Evolutionary conservation across 768 basidiomycete species (phyloP).

Genomic region (Heimioporus sp.): DNA sequence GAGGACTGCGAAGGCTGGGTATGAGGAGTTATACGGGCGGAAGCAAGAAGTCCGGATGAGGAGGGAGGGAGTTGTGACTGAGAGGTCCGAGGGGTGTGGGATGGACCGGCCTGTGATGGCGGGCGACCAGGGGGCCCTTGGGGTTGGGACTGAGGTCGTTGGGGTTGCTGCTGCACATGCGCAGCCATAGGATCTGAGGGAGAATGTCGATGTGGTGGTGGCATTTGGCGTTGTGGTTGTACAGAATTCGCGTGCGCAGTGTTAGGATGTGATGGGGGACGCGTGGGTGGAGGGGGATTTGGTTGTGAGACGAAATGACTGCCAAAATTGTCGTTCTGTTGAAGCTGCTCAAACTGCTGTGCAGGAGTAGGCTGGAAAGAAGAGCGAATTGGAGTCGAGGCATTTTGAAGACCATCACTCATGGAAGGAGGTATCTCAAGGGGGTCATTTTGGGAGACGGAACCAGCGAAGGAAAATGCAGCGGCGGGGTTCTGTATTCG

Average conservation of each 20-base stretch:
- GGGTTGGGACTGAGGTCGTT: slow-evolving; percentile 61
- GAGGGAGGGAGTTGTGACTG: slow-evolving; percentile 36
- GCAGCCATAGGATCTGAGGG: slow-evolving; percentile 45
- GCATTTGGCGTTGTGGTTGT: slow-evolving; percentile 29
- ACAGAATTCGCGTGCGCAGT: slow-evolving; percentile 29
- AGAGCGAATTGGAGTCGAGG: slow-evolving; percentile 36
- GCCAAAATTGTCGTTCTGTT: slow-evolving; percentile 34
- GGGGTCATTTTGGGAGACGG: slow-evolving; percentile 48
- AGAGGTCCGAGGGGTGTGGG: slow-evolving; percentile 46
- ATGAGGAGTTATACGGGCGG: slow-evolving; percentile 36
- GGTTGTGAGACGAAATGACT: slow-evolving; percentile 36
- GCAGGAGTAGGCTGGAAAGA: slow-evolving; percentile 58
- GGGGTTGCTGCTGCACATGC: slow-evolving; percentile 39
- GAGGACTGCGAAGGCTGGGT: slow-evolving; percentile 33
- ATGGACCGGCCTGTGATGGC: slow-evolving; percentile 47
- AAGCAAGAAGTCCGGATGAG: slow-evolving; percentile 22
- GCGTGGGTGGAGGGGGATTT: slow-evolving; percentile 39
- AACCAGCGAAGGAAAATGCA: slow-evolving; percentile 43
- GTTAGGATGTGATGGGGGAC: slow-evolving; percentile 45
- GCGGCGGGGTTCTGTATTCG: slow-evolving; percentile 35
- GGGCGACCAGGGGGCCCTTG: slow-evolving; percentile 48
- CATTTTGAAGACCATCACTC: slow-evolving; percentile 36
- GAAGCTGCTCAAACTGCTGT: slow-evolving; percentile 61
- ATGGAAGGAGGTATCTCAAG: slow-evolving; percentile 48
- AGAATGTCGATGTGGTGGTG: slow-evolving; percentile 43